Evolutionary conservation across 2,329 filamentous ascomycete species (phyloP).

Genomic region (Davidsoniella virescens): DNA sequence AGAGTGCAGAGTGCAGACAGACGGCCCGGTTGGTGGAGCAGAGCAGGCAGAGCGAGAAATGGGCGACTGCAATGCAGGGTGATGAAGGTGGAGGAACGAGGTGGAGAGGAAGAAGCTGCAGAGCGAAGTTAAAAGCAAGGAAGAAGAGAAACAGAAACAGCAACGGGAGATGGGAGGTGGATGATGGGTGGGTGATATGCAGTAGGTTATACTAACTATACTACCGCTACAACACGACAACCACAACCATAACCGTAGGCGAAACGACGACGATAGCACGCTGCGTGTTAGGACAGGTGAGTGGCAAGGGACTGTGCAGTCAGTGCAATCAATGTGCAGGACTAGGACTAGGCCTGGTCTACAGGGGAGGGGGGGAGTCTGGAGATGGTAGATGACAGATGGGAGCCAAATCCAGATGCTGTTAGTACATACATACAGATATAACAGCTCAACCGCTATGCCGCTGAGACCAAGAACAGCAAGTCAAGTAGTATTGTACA

Average conservation of each 20-base stretch:
- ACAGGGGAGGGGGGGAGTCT: not conserved
- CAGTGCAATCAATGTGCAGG: not conserved
- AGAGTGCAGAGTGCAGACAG: not conserved
- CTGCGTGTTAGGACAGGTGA: not conserved
- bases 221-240: not conserved
- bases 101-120: constrained; percentile 4
- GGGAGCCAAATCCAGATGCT: not conserved
- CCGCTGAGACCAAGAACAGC: constrained; percentile 1
- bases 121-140: not conserved
- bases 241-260: not conserved
- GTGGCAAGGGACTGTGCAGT: constrained; percentile 1
- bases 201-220: constrained; percentile 10
- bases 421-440: not conserved
- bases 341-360: not conserved
- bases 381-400: not conserved
- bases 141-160: not conserved
- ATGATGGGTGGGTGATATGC: constrained; percentile 9
- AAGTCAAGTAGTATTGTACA: not conserved
- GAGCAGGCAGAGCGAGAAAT: constrained; percentile 1
- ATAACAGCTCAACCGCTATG: not conserved
- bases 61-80: constrained; percentile 11
- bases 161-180: not conserved
- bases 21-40: constrained; percentile 2
- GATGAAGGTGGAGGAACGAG: constrained; percentile 6
- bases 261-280: too few species aligned